Evolutionary conservation across 805 yeast genomes (phyloP), one percentile per base, ranked within the genome.

Genomic region (Ogataea nakhonphanomensis): DNA sequence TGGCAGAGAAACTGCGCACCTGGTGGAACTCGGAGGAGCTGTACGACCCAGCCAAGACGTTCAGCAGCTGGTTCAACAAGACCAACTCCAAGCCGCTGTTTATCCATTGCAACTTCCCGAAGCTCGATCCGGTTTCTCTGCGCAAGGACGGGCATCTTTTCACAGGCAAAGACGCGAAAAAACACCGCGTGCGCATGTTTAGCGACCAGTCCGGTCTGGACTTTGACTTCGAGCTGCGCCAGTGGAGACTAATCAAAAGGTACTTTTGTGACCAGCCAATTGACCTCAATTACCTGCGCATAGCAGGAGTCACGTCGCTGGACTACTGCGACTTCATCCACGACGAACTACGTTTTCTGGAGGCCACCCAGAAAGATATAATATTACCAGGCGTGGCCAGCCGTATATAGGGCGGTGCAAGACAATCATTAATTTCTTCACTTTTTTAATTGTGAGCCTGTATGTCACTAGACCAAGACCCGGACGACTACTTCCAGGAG

Each of bases 151-250:
- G 69, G 8, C 68, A 69, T 25, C 33, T 59, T 12, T 46, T 50
- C 30, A 40, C 50, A 7, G 35, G 37, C 4, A 37, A 41, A 15
- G 50, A 49, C 11, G 22, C 29, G 13, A 40, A 39, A 21, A 28
- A 46, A n/a, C 48, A 17, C 20, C 20, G 58, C 13, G 43, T 51
- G 14, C 51, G 67, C 35, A 45, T 61, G 48, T 63, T 59, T 45
- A 34, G 41, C 25, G 62, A 55, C 43, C 63, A 62, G 37, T 45
- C 51, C 9, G 54, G 58, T 9, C 36, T 62, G 10, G 52, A 50
- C 11, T 75, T 71, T 49, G 85, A 81, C 57, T 78, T 79, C 53
- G 86, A 81, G 54, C 58, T 71, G 33, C 66, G 69, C 14, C 81
- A 78, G 50, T 80, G 84, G 84, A 50, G 62, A 32, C 65, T 71